Base-by-base conservation (phyloP, 257 asterid genomes). In the Leonotis leonurus region DNA sequence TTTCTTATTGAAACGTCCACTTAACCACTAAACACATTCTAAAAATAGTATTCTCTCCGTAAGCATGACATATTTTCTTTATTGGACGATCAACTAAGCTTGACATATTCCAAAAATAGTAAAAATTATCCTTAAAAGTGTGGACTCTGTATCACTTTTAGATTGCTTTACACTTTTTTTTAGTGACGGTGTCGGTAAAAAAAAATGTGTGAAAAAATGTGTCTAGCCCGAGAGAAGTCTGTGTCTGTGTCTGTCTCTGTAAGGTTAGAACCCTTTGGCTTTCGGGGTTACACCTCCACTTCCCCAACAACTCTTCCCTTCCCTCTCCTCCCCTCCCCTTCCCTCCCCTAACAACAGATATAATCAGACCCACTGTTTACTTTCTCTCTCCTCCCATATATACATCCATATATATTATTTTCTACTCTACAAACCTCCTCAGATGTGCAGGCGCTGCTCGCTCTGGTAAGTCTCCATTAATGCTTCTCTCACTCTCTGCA, bases 361-460 rank as follows among this genome's bases (percentile, higher is more conserved):
- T 22, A 57, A 57, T 49, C 59, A 48, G 51, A 39, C 69, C 68
- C 51, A 9, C 65, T 67, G 43, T 66, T 48, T 87, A 87, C 79
- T 76, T 82, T 6, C 95, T 85, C 64, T 70, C 30, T 58, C 41
- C 64, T 39, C 70, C 17, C 30, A 60, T 36, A 51, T 54, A 56
- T 20, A 64, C 63, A 36, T 17, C 12, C 33, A 56, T 8, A 30
- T 10, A 10, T 30, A 48, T 63, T 27, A 24, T 54, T 46, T 24
- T 75, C 78, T 69, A 69, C 76, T 69, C 73, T 71, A 70, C 21
- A 54, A 63, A n/a, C 64, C 73, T 70, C 77, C 68, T 71, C 66
- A 53, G 82, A 81, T 81, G 87, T 74, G 71, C 60, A 70, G 62
- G 80, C 84, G 65, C 97, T 0, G 96, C 56, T 73, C 64, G 11